These are phyloP conservation scores for Colletotrichum tabaci DNA, from an alignment of 2,329 filamentous ascomycete genomes.

Conservation along the genomic window DNA sequence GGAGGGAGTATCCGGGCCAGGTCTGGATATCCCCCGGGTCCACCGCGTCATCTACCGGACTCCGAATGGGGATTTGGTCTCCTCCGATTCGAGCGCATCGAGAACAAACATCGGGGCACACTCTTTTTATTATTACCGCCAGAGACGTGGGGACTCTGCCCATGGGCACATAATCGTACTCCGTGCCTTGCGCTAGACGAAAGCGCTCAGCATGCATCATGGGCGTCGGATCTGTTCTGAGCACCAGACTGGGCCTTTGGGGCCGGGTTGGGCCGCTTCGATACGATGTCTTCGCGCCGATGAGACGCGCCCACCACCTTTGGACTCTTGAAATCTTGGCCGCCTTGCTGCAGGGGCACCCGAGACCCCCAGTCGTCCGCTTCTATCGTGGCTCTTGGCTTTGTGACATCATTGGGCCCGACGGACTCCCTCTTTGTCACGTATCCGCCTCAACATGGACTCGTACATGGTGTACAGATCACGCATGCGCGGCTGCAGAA, in stretches of 20 bases:
- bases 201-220: constrained; percentile 11
- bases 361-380: not conserved
- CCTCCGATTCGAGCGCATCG: constrained; percentile 40
- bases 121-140: constrained; percentile 13
- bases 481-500: no score
- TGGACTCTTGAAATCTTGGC: constrained; percentile 1
- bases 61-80: not conserved
- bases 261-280: constrained; percentile 31
- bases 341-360: not conserved
- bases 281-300: not conserved
- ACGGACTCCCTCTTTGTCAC: no score
- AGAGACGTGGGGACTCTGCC: constrained; percentile 8
- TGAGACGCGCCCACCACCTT: not conserved
- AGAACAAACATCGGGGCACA: constrained; percentile 17
- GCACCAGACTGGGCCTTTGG: constrained; percentile 2
- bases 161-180: not conserved
- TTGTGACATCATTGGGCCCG: not conserved
- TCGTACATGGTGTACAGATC: not conserved
- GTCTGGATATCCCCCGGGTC: constrained; percentile 26
- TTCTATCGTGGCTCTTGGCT: not conserved
- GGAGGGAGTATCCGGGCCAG: constrained; percentile 23
- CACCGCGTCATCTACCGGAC: constrained; percentile 34
- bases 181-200: constrained; percentile 13
- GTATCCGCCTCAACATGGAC: not conserved
- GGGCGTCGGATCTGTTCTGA: not conserved